Percentiles rank a stretch among this genome's conserved stretches.
Evolutionary conservation across 331 rosid genomes (phyloP).

Genomic region (Saraca asoca): DNA sequence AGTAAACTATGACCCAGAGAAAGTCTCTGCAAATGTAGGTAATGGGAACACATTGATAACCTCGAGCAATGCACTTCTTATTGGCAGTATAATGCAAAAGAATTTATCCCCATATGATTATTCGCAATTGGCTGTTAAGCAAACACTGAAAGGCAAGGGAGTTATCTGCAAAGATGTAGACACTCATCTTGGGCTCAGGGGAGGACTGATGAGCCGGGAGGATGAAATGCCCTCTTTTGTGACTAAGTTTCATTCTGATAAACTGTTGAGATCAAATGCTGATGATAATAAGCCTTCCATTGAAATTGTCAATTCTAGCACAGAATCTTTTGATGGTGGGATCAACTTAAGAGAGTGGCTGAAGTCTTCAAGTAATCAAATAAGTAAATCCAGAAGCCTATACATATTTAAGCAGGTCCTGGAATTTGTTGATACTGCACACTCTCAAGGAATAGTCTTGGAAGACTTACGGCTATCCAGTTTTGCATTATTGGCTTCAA

Average conservation of each 20-base stretch:
- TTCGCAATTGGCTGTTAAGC: slow-evolving; percentile 40
- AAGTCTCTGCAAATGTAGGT: slow-evolving; percentile 40
- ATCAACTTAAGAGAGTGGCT: slow-evolving; percentile 63
- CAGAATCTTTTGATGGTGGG: slow-evolving; percentile 36
- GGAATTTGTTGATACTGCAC: slow-evolving; percentile 55
- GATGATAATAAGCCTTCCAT: slow-evolving; percentile 32
- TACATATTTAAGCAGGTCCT: slow-evolving; percentile 57
- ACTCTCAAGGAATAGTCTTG: slow-evolving; percentile 57
- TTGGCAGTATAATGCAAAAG: slow-evolving; percentile 33
- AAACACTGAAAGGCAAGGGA: slow-evolving; percentile 51
- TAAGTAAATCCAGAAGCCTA: slow-evolving; percentile 45
- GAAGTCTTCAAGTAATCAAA: slow-evolving; percentile 35
- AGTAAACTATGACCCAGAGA: slow-evolving; percentile 30
- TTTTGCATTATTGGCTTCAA: slow-evolving; percentile 51
- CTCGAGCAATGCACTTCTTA: slow-evolving; percentile 42
- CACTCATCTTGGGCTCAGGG: slow-evolving; percentile 20
- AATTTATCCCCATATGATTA: slow-evolving; percentile 38
- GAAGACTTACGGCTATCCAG: slow-evolving; percentile 53
- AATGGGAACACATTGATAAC: slow-evolving; percentile 36
- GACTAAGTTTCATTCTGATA: slow-evolving; percentile 32
- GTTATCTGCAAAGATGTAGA: slow-evolving; percentile 37
- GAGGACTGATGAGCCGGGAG: slow-evolving; percentile 33
- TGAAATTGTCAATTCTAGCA: slow-evolving; percentile 23
- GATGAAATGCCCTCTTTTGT: slow-evolving; percentile 33
- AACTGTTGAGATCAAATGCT: slow-evolving; percentile 28